Conservation (phyloP, 1,284 basidiomycete genomes). For the Fistulina hepatica region DNA sequence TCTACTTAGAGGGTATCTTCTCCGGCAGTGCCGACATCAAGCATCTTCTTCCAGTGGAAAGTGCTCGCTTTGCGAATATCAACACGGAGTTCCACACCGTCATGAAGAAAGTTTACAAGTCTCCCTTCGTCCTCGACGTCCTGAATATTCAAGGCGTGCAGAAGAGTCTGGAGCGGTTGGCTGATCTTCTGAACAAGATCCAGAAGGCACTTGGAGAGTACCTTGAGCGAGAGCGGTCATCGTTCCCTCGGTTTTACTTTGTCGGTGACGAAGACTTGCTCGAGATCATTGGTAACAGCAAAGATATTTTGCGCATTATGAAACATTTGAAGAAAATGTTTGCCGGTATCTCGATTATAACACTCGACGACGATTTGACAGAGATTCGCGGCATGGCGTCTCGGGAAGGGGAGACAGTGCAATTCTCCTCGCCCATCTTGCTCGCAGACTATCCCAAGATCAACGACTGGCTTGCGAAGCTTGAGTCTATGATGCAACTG, state of each 20-base stretch:
- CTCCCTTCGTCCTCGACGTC: conserved; percentile 94
- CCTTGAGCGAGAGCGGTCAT: conserved; percentile 90
- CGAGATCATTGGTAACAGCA: conserved; percentile 99
- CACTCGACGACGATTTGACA: conserved; percentile 81
- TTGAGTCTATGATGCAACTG: conserved; percentile 91
- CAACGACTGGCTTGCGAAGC: conserved; percentile 94
- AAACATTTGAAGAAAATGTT: conserved; percentile 99
- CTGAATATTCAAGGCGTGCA: conserved; percentile 95
- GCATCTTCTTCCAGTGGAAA: conserved; percentile 95
- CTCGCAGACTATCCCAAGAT: conserved; percentile 94
- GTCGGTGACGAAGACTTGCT: conserved; percentile 98
- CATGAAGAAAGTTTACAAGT: conserved; percentile 99
- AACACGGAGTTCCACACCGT: conserved; percentile 96
- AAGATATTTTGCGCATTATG: conserved; percentile 94
- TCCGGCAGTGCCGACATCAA: conserved; percentile 98
- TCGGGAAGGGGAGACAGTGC: conserved; percentile 88
- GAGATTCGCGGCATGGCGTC: conserved; percentile 88
- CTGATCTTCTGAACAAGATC: conserved; percentile 94
- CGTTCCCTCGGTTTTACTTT: conserved; percentile 99
- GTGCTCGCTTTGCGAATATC: conserved; percentile 95
- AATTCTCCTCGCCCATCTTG: conserved; percentile 73
- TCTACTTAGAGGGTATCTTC: conserved; percentile 98
- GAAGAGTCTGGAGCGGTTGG: conserved; percentile 93
- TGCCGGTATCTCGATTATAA: conserved; percentile 87
- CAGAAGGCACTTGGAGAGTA: conserved; percentile 99